These are phyloP conservation scores for Mycena sp. DNA, from an alignment of 1,284 basidiomycete genomes.

Conservation along the genomic window DNA sequence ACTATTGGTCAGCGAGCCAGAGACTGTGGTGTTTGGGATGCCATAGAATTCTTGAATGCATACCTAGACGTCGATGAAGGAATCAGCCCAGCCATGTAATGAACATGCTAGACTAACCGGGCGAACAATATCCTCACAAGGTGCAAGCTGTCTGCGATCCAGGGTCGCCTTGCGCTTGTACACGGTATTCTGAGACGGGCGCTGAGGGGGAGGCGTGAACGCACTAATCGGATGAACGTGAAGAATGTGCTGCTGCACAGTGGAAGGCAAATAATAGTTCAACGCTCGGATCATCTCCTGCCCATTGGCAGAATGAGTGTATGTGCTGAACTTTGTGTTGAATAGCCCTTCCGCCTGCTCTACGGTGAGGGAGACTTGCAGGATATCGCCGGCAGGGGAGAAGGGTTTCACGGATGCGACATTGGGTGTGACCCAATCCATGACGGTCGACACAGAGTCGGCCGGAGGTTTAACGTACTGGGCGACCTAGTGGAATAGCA, in stretches of 20 bases:
- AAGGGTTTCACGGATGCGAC: slow-evolving; percentile 12
- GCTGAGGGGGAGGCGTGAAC: slow-evolving; percentile 12
- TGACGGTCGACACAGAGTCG: slow-evolving; percentile 15
- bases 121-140: slow-evolving; percentile 18
- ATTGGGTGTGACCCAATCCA: slow-evolving; percentile 15
- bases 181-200: slow-evolving; percentile 6
- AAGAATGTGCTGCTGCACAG: slow-evolving; percentile 11
- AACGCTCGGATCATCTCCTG: slow-evolving; percentile 17
- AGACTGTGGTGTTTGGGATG: slow-evolving; percentile 14
- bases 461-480: slow-evolving; percentile 17
- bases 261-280: slow-evolving; percentile 18
- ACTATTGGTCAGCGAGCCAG: slow-evolving; percentile 12
- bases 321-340: slow-evolving; percentile 18
- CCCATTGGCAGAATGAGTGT: slow-evolving; percentile 10
- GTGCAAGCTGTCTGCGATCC: slow-evolving; percentile 16
- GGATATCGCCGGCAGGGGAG: slow-evolving; percentile 21
- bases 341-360: slow-evolving; percentile 17
- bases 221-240: slow-evolving; percentile 13
- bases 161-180: slow-evolving; percentile 9
- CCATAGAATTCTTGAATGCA: slow-evolving; percentile 22
- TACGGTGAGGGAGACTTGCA: slow-evolving; percentile 16
- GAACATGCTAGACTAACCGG: slow-evolving; percentile 6
- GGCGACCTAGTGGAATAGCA: slow-evolving; percentile 7
- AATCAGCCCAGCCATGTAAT: slow-evolving; percentile 8
- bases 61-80: not conserved